Evolutionary conservation across 805 yeast species (phyloP).

Genomic region (Teunomyces funiuensis): DNA sequence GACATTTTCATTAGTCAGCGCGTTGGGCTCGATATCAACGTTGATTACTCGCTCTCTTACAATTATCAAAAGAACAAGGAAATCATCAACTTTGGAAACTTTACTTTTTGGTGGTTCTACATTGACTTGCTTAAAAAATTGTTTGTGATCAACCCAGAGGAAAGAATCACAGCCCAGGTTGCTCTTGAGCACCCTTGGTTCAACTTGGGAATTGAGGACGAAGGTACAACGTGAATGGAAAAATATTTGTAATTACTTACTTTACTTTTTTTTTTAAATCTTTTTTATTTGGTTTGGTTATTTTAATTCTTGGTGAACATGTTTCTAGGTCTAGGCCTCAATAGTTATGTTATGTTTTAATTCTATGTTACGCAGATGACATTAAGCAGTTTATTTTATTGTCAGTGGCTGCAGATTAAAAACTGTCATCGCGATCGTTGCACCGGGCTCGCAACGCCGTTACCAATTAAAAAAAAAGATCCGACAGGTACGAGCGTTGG

Average conservation of each 20-base stretch:
- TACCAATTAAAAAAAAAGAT: neutral
- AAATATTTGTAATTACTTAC: neutral
- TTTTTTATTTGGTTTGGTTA: slow-evolving; percentile 5
- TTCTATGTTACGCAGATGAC: slow-evolving; percentile 3
- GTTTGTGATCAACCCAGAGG: slow-evolving; percentile 39
- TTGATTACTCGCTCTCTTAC: slow-evolving; percentile 37
- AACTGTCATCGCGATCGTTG: neutral
- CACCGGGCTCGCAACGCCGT: neutral
- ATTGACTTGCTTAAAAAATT: slow-evolving; percentile 40
- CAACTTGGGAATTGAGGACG: slow-evolving; percentile 47
- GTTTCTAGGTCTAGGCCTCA: slow-evolving; percentile 2
- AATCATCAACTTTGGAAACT: slow-evolving; percentile 55
- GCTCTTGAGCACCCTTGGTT: slow-evolving; percentile 51
- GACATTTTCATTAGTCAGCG: slow-evolving; percentile 45
- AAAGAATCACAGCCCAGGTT: slow-evolving; percentile 40
- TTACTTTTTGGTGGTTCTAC: slow-evolving; percentile 83
- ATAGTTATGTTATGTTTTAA: slow-evolving; percentile 3
- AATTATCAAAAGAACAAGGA: slow-evolving; percentile 39
- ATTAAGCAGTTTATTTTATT: no score
- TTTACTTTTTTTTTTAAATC: neutral
- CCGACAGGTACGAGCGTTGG: neutral
- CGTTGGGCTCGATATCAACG: slow-evolving; percentile 39
- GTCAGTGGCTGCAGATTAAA: neutral
- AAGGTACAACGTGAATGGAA: slow-evolving; percentile 31
- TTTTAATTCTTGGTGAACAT: slow-evolving; percentile 6